Percentiles rank a stretch among this genome's conserved stretches.
Conservation (phyloP, 2,329 filamentous ascomycete species). For the Cytospora piceicola region DNA sequence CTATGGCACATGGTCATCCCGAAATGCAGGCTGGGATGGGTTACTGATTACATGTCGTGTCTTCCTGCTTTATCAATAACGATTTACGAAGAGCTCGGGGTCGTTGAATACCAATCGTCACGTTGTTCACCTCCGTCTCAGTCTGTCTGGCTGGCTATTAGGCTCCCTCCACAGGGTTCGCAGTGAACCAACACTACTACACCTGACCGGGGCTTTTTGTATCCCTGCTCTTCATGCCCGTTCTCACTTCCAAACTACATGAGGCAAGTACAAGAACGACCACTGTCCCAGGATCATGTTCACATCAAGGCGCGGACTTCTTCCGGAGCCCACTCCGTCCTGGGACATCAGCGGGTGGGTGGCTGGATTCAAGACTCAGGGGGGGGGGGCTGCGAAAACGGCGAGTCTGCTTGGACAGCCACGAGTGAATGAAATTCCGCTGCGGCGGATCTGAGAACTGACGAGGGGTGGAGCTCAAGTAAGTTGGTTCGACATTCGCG, state of each 20-base stretch:
- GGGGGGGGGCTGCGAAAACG: background rate
- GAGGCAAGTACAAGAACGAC: background rate
- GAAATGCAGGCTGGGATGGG: background rate
- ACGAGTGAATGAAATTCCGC: background rate
- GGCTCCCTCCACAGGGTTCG: background rate
- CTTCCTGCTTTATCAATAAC: background rate
- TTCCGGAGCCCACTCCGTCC: background rate
- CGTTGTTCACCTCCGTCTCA: background rate
- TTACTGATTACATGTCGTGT: background rate
- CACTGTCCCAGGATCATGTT: background rate
- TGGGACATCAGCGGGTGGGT: background rate
- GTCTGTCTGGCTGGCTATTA: no score
- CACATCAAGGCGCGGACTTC: background rate
- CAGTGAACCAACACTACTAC: background rate
- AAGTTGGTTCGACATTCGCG: background rate
- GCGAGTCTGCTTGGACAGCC: background rate
- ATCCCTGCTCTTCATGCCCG: background rate
- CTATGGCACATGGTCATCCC: background rate
- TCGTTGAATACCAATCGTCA: background rate
- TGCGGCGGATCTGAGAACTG: conserved; percentile 15
- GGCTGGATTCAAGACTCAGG: background rate
- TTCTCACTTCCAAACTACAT: background rate
- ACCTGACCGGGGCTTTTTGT: background rate
- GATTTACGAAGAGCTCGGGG: background rate
- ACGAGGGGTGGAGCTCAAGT: background rate